Conservation (phyloP, 2,329 filamentous ascomycete genomes). For the Claviceps sp. region DNA sequence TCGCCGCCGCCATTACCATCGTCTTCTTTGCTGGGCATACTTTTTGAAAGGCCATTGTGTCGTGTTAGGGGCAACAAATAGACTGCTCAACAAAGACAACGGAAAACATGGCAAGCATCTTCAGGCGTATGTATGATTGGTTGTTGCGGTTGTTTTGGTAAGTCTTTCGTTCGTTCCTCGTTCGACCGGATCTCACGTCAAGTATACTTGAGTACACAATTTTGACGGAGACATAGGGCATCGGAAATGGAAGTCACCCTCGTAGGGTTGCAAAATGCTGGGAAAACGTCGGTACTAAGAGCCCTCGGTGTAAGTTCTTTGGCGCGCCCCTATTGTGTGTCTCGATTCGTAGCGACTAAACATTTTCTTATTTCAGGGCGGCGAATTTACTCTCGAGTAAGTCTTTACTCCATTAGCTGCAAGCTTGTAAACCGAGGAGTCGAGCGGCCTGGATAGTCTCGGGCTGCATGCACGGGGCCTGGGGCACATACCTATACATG, state of each 20-base stretch:
- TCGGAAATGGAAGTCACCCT: conserved; percentile 99
- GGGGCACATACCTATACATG: neutral
- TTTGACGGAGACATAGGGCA: conserved; percentile 47
- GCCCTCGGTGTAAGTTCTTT: conserved; percentile 72
- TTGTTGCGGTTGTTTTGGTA: conserved; percentile 94
- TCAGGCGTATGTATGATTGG: conserved; percentile 96
- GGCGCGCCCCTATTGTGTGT: neutral
- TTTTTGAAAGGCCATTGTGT: neutral
- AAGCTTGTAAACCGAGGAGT: neutral
- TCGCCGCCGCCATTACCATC: neutral
- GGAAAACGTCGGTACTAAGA: conserved; percentile 87
- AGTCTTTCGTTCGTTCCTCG: conserved; percentile 20
- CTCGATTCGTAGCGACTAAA: neutral
- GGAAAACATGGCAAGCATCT: conserved; percentile 69
- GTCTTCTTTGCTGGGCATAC: neutral
- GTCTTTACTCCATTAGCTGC: conserved; percentile 17
- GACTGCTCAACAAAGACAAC: neutral
- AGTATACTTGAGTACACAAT: neutral
- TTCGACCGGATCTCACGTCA: neutral
- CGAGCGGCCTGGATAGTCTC: neutral
- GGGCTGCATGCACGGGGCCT: neutral
- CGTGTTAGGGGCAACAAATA: too few species aligned
- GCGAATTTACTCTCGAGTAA: conserved; percentile 98
- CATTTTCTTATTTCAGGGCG: conserved; percentile 47
- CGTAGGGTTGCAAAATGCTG: conserved; percentile 95